A percentile compares a stretch with the other conserved stretches of the same genome.
Evolutionary conservation across 1,284 basidiomycete species (phyloP).

Genomic region (Rhodotorula sp.): DNA sequence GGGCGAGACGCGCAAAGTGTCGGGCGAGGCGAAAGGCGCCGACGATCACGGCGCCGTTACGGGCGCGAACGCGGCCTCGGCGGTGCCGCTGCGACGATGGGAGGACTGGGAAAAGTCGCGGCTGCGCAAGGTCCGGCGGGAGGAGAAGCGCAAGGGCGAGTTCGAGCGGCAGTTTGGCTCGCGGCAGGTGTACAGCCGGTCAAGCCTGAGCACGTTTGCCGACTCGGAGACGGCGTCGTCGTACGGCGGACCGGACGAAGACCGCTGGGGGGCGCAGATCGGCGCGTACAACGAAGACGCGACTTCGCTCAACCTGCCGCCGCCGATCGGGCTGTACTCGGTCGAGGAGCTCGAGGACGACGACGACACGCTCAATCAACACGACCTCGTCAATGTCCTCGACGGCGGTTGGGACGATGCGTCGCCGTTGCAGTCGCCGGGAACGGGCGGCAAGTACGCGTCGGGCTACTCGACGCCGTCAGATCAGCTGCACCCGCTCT

Average conservation of each 20-base stretch:
- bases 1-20: slow-evolving; percentile 98
- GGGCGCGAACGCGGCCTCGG: slow-evolving; percentile 58
- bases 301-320: slow-evolving; percentile 59
- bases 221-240: slow-evolving; percentile 63
- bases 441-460: background rate
- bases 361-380: slow-evolving; percentile 57
- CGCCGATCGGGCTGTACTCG: slow-evolving; percentile 60
- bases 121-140: slow-evolving; percentile 82
- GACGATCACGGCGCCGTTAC: slow-evolving; percentile 66
- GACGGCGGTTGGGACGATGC: slow-evolving; percentile 78
- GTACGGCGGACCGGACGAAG: slow-evolving; percentile 68
- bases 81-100: slow-evolving; percentile 88
- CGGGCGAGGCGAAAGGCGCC: slow-evolving; percentile 71
- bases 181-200: slow-evolving; percentile 60
- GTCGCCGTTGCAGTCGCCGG: background rate
- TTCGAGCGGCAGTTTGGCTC: slow-evolving; percentile 70
- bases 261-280: slow-evolving; percentile 84
- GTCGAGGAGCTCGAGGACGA: slow-evolving; percentile 40
- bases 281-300: slow-evolving; percentile 85
- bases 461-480: slow-evolving; percentile 32
- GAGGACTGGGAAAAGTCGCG: slow-evolving; percentile 99
- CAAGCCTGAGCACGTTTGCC: slow-evolving; percentile 42
- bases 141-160: slow-evolving; percentile 77
- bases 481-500: slow-evolving; percentile 11
- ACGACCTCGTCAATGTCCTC: slow-evolving; percentile 82